phyloP scores from a whole-genome alignment of 441 rosid species.

The Macaranga tanarius region DNA sequence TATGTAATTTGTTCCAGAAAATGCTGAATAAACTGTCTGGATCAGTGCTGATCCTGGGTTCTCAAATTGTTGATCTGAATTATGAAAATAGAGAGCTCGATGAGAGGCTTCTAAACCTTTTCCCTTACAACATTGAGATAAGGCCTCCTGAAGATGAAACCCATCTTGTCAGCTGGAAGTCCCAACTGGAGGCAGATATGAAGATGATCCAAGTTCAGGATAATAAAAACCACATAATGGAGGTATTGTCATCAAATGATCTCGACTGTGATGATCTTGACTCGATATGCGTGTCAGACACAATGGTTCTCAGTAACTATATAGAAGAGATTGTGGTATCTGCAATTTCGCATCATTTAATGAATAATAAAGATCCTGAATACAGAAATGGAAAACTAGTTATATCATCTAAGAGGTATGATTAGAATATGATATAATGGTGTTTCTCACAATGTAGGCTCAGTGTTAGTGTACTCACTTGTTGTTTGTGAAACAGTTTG shows the following conservation, averaged over 20 bases:
- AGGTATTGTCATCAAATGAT: conserved; percentile 85
- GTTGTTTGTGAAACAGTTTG: conserved; percentile 55
- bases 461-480: conserved; percentile 1
- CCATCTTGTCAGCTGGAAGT: conserved; percentile 77
- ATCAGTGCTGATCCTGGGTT: conserved; percentile 75
- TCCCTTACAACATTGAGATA: conserved; percentile 79
- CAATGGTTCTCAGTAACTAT: conserved; percentile 63
- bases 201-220: conserved; percentile 79
- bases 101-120: conserved; percentile 56
- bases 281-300: conserved; percentile 76
- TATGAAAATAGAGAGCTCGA: conserved; percentile 66
- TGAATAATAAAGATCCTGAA: conserved; percentile 73
- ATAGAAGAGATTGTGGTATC: conserved; percentile 88
- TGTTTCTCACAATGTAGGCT: background rate
- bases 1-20: conserved; percentile 66
- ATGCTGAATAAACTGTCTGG: conserved; percentile 78
- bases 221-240: conserved; percentile 89
- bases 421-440: conserved; percentile 24
- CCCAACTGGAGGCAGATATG: conserved; percentile 87
- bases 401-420: conserved; percentile 74
- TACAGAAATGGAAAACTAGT: conserved; percentile 92
- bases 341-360: conserved; percentile 84
- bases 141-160: conserved; percentile 86
- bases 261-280: conserved; percentile 83
- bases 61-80: conserved; percentile 59